These are phyloP conservation scores for Suillus paluster DNA, from an alignment of 768 basidiomycete species.

Conservation along the genomic window DNA sequence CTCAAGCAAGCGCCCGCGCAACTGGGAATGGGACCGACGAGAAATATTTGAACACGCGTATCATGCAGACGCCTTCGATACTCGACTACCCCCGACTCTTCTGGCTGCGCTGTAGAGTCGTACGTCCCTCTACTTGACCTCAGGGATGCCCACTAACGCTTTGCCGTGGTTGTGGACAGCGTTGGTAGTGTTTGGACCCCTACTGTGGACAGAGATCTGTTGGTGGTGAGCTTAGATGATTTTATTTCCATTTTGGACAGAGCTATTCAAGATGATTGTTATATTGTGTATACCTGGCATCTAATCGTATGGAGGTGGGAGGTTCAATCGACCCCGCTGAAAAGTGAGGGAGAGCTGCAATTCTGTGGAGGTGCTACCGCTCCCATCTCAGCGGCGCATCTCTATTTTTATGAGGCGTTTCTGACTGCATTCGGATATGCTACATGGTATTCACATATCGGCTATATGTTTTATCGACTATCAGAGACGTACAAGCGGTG, in stretches of 20 bases:
- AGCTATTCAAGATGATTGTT: too few species aligned
- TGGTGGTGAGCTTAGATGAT: conserved; percentile 56
- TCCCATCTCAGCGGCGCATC: background rate
- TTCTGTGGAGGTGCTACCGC: background rate
- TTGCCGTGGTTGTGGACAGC: conserved; percentile 86
- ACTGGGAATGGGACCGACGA: background rate
- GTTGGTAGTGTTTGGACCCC: conserved; percentile 84
- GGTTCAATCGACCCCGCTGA: too few species aligned
- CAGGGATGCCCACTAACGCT: conserved; percentile 1
- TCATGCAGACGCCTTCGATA: conserved; percentile 46
- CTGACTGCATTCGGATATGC: too few species aligned
- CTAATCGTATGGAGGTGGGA: too few species aligned
- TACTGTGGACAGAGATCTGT: conserved; percentile 85
- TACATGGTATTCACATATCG: too few species aligned
- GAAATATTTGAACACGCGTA: conserved; percentile 39
- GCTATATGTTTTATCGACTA: too few species aligned
- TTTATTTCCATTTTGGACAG: background rate
- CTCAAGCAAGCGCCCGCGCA: too few species aligned
- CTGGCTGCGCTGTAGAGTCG: conserved; percentile 69
- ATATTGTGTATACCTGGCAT: background rate
- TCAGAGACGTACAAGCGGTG: too few species aligned
- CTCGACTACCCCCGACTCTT: conserved; percentile 72
- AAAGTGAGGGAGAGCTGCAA: too few species aligned
- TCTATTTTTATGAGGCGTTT: too few species aligned
- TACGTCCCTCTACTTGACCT: conserved; percentile 43